Evolutionary conservation across 495 filamentous ascomycete genomes (phyloP).

Genomic region (Penicillium chermesinum): DNA sequence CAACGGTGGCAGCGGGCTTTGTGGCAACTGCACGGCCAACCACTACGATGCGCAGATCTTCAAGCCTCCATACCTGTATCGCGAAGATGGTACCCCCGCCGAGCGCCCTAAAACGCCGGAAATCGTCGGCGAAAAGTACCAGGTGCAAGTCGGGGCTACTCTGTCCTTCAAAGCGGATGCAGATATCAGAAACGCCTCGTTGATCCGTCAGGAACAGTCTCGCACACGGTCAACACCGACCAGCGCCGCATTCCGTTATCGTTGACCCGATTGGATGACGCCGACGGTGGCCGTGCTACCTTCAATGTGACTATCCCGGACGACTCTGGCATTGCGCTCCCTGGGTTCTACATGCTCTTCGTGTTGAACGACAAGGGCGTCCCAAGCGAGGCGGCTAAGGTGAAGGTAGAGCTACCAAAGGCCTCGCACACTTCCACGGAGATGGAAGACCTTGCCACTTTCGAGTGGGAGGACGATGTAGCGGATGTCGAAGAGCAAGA

Average conservation of each 20-base stretch:
- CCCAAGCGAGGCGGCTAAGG: slow-evolving; percentile 39
- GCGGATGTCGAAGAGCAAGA: too few species aligned
- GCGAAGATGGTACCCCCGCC: slow-evolving; percentile 33
- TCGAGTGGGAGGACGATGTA: too few species aligned
- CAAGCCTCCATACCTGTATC: slow-evolving; percentile 51
- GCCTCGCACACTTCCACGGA: too few species aligned
- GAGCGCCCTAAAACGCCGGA: slow-evolving; percentile 41
- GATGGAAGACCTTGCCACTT: too few species aligned
- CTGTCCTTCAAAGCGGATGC: slow-evolving; percentile 12
- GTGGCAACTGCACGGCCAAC: slow-evolving; percentile 47
- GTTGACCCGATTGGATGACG: slow-evolving; percentile 19
- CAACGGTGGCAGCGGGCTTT: slow-evolving; percentile 53
- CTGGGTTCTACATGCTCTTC: slow-evolving; percentile 58
- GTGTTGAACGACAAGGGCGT: slow-evolving; percentile 41
- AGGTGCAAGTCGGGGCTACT: slow-evolving; percentile 22
- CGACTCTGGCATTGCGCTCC: slow-evolving; percentile 48
- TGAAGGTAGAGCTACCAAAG: slow-evolving; percentile 17
- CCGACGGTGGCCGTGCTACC: not conserved
- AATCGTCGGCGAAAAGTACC: slow-evolving; percentile 13
- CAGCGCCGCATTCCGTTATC: slow-evolving; percentile 52
- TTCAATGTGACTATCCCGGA: slow-evolving; percentile 2
- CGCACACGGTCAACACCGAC: slow-evolving; percentile 57
- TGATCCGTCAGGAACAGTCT: slow-evolving; percentile 46
- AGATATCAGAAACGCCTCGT: slow-evolving; percentile 14
- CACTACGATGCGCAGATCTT: slow-evolving; percentile 57